Percentiles rank a stretch among this genome's conserved stretches.
Evolutionary conservation across 2,329 filamentous ascomycete species (phyloP).

Genomic region (Xylaria sp.): DNA sequence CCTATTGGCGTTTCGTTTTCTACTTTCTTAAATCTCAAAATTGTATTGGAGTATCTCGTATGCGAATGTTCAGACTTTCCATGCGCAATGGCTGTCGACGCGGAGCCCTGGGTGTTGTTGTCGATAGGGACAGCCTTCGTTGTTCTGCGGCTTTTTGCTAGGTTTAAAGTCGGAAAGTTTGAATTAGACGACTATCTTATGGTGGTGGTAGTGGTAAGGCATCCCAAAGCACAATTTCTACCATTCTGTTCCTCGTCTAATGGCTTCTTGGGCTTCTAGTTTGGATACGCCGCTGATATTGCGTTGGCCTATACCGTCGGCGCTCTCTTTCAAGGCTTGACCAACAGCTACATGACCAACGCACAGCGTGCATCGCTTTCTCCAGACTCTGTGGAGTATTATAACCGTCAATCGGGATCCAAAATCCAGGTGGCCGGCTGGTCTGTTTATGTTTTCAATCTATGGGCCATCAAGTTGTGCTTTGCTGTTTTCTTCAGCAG

Average conservation of each 20-base stretch:
- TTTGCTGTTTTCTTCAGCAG: conserved; percentile 47
- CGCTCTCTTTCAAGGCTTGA: conserved; percentile 30
- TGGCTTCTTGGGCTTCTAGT: conserved; percentile 18
- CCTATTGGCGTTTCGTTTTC: background rate
- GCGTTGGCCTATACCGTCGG: conserved; percentile 33
- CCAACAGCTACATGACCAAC: conserved; percentile 41
- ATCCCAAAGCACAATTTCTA: background rate
- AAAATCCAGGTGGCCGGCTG: conserved; percentile 49
- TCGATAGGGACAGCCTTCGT: conserved; percentile 37
- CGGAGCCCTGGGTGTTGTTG: conserved; percentile 24
- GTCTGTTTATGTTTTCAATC: conserved; percentile 48
- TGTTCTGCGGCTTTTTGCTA: conserved; percentile 34
- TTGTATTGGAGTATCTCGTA: background rate
- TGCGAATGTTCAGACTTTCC: background rate
- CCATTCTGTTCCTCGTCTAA: background rate
- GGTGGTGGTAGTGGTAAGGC: conserved; percentile 40
- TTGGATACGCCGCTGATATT: conserved; percentile 31
- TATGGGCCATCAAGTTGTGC: conserved; percentile 48
- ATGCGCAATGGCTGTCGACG: conserved; percentile 13
- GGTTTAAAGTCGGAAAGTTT: conserved; percentile 39
- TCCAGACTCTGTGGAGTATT: conserved; percentile 33
- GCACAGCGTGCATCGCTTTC: conserved; percentile 36
- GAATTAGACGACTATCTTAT: conserved; percentile 45
- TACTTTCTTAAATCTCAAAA: background rate
- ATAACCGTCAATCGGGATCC: conserved; percentile 46